Conservation (phyloP, 768 basidiomycete species). For the Phlebiopsis flavidoalba region DNA sequence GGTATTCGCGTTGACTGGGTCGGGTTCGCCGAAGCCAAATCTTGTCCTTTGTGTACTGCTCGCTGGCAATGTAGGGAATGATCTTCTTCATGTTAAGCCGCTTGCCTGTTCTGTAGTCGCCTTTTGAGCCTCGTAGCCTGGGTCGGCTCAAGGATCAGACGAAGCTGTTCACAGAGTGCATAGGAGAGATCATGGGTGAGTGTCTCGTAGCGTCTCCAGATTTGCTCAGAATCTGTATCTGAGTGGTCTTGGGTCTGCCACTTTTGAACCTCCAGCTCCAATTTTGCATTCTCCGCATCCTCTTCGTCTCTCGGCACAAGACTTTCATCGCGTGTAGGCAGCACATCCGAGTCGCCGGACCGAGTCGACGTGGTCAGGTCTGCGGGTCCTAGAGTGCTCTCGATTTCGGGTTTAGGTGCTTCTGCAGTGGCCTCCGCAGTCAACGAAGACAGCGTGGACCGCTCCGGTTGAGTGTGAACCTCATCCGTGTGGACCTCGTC, state of each 20-base stretch:
- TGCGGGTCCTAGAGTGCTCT: constrained; percentile 42
- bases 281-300: constrained; percentile 23
- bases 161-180: constrained; percentile 90
- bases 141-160: constrained; percentile 94
- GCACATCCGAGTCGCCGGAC: constrained; percentile 19
- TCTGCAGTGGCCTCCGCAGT: constrained; percentile 22
- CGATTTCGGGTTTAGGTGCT: constrained; percentile 28
- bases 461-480: constrained; percentile 20
- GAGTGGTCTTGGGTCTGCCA: constrained; percentile 63
- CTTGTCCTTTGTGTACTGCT: constrained; percentile 98
- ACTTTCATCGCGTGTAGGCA: background rate
- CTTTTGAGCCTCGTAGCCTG: constrained; percentile 86
- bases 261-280: constrained; percentile 50
- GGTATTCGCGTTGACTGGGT: constrained; percentile 92
- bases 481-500: constrained; percentile 26
- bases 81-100: constrained; percentile 98
- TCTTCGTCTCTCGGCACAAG: constrained; percentile 16
- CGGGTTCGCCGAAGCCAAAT: constrained; percentile 96
- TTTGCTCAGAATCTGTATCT: constrained; percentile 50
- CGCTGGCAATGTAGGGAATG: constrained; percentile 95
- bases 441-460: constrained; percentile 20
- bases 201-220: constrained; percentile 92
- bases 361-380: constrained; percentile 20
- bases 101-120: constrained; percentile 97
- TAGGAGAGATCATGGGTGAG: constrained; percentile 90